These are phyloP conservation scores for Fraxinus pennsylvanica DNA, from an alignment of 257 asterid species.

Conservation along the genomic window DNA sequence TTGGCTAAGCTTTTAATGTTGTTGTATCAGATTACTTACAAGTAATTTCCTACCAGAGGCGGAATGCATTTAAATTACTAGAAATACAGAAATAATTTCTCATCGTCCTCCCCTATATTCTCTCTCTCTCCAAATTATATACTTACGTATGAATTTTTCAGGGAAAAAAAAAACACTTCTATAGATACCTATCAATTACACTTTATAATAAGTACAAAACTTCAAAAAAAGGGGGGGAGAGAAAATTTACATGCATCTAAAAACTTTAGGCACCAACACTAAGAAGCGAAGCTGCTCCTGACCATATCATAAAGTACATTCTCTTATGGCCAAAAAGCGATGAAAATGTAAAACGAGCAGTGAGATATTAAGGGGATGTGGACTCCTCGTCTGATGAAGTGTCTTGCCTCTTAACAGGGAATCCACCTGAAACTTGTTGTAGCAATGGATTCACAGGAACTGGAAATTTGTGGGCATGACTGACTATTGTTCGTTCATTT, in stretches of 20 bases:
- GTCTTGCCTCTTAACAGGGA: conserved; percentile 37
- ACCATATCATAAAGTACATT: conserved; percentile 34
- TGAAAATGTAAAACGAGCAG: conserved; percentile 16
- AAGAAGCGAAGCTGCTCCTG: conserved; percentile 28
- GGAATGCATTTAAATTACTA: too few relatives aligned
- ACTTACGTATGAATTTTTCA: too few relatives aligned
- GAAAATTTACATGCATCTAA: conserved; percentile 28
- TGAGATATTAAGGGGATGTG: conserved; percentile 29
- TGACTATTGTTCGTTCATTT: conserved; percentile 72
- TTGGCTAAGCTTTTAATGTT: neutral
- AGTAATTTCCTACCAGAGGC: too few relatives aligned
- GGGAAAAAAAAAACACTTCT: conserved; percentile 15
- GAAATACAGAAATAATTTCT: too few relatives aligned
- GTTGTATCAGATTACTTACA: too few relatives aligned
- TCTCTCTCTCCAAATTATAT: too few relatives aligned
- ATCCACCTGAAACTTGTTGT: conserved; percentile 48
- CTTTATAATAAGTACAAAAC: conserved; percentile 48
- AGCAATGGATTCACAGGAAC: conserved; percentile 88
- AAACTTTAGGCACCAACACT: conserved; percentile 28
- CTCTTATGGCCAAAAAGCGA: conserved; percentile 23
- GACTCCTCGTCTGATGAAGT: conserved; percentile 57
- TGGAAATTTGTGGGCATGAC: conserved; percentile 78
- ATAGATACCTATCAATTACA: conserved; percentile 31
- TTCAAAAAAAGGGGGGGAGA: conserved; percentile 2
- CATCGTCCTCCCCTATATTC: too few relatives aligned